Evolutionary conservation across 495 filamentous ascomycete genomes (phyloP), one percentile per base, ranked within the genome.

Genomic region (Penicillium crystallinum): DNA sequence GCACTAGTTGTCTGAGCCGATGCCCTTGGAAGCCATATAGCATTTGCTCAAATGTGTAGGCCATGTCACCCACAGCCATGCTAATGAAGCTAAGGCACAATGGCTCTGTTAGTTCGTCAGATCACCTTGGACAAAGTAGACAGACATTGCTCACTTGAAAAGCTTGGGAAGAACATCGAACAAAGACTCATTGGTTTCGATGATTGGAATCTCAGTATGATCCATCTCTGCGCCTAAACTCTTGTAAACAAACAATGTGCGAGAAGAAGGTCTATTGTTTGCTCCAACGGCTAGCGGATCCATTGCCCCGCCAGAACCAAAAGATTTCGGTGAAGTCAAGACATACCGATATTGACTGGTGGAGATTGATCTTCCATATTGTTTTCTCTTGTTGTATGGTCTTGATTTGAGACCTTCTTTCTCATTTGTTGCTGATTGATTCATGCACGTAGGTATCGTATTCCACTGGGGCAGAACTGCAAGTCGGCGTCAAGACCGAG

Each of bases 11-110:
- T 29, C 81, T 76, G 34, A 96, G 72, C 44, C 76, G 73, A 12
- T 85, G 82, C 0, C 86, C 85, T 17, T 78, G 78, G 21, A 81
- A 69, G 3, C 82, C 82, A 14, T 81, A 86, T 46, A 86, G 77
- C 36, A 95, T 78, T 62, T 93, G 86, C 49, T 93, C 90, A 60
- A 91, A 93, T 22, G 84, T 88, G 62, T 82, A 79, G 10, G 87
- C 82, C 31, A 82, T 73, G 29, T 81, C 75, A n/a, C 64, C 61
- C 27, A 95, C 78, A 3, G 81, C 79, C 25, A 82, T 77, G 39
- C 85, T 88, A 62, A 53, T 46, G 19, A 54, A 58, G 35, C 62
- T 63, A 45, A 2, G 37, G 15, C n/a, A 34, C 2, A n/a, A 18
- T 2, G 33, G 2, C 6, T n/a, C n/a, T 19, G 22, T 17, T 22